Evolutionary conservation across 257 asterid species (phyloP), one percentile per base, ranked within the genome.

Genomic region (Jacaranda mimosifolia): DNA sequence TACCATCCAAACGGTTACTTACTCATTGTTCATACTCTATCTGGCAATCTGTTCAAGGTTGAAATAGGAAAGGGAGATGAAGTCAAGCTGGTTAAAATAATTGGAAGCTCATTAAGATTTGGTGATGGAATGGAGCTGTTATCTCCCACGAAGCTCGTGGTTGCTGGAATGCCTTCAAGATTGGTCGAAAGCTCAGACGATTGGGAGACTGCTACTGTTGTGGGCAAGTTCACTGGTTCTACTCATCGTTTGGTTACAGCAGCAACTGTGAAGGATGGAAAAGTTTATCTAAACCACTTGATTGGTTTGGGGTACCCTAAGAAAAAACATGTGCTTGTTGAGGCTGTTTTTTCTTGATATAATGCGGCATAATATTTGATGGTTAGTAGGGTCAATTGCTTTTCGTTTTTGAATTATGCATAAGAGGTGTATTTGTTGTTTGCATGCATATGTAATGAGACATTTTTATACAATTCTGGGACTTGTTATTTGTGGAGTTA

Each of bases 1-100:
- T 78, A 91, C 85, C 99, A 96, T 83, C 99, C 98, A 12, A 88
- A 96, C 39, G 97, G 97, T 1, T 96, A 91, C 89, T 81, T 96
- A 35, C 79, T 96, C 26, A 95, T 82, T 18, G 35, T 80, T 46
- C 99, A 96, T 70, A 91, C 99, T 9, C 53, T 89, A 32, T 74
- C 96, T 0, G 99, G 99, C 7, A 85, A 83, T 17, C 82, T 96
- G 35, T 91, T 85, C 91, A 93, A 96, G 85, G 46, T 96, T 63
- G 84, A 87, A 45, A 56, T 83, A 39, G 81, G 77, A 4, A 81
- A 83, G 35, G 89, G 85, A 3, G 82, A 85, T 11, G 62, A 81
- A 79, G 94, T 91, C 10, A 84, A 84, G 79, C 9, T 64, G 58
- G 97, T 96, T 7, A 80, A 76, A 8, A 63, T 89, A 3, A 75